These are phyloP conservation scores for Xylaria palmicola DNA, from an alignment of 495 filamentous ascomycete genomes.

Conservation along the genomic window DNA sequence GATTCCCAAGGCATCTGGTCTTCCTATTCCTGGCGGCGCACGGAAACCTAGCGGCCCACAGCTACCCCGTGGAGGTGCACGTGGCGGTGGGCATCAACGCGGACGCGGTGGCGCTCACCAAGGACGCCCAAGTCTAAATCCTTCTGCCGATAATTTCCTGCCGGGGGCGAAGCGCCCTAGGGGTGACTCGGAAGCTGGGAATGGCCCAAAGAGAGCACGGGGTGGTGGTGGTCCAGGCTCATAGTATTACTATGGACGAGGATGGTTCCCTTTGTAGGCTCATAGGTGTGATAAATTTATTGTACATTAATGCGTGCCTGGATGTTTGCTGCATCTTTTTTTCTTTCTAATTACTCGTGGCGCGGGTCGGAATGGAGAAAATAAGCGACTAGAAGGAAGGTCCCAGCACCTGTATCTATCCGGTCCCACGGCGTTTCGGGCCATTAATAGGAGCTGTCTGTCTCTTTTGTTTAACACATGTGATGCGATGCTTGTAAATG, in stretches of 20 bases:
- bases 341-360: too few relatives aligned
- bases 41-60: conserved; percentile 28
- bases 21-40: conserved; percentile 25
- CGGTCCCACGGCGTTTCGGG: too few relatives aligned
- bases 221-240: conserved; percentile 25
- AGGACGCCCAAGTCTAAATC: conserved; percentile 49
- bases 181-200: conserved; percentile 57
- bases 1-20: conserved; percentile 29
- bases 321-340: too few relatives aligned
- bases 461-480: too few relatives aligned
- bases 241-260: background rate
- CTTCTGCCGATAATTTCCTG: conserved; percentile 57
- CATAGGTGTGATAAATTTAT: background rate
- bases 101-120: conserved; percentile 31
- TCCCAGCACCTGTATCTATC: too few relatives aligned
- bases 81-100: conserved; percentile 27
- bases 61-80: conserved; percentile 27
- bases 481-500: too few relatives aligned
- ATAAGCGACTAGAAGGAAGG: too few relatives aligned
- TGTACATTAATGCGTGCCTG: too few relatives aligned
- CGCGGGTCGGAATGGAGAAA: too few relatives aligned
- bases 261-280: background rate
- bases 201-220: conserved; percentile 33
- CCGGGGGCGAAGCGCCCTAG: conserved; percentile 66
- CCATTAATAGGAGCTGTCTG: too few relatives aligned